Base-by-base conservation (phyloP, 1,284 basidiomycete genomes). In the Marasmius tenuissimus region DNA sequence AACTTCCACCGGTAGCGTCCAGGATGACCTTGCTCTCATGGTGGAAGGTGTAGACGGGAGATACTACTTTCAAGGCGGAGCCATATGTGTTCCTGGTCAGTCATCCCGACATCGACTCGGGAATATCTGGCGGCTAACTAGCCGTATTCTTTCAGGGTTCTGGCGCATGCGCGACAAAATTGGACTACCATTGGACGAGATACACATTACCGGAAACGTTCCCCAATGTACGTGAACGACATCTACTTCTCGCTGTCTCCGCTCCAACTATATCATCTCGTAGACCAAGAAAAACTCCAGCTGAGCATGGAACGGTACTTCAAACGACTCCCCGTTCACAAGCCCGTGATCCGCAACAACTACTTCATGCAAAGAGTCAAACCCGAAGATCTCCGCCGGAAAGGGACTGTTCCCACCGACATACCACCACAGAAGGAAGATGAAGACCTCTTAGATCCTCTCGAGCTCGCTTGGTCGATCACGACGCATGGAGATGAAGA, bases 91-190 rank as follows among this genome's bases (percentile, higher is more conserved):
- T 11, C 79, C 89, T 64, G 88, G 89, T 84, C 58, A 64, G 75
- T 64, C 11, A 48, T 35, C 20, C 34, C 45, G 1, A 22, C 12
- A 33, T 20, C 27, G 16, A 3, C 33, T 10, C 35, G 3, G n/a
- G n/a, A n/a, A 16, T 5, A 34, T 5, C 33, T 22, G 18, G 58
- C 53, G n/a, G 60, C 37, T 11, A n/a, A 57, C 37, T 27, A 61
- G 54, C 63, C 38, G 54, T 45, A 50, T 35, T 61, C 48, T 16
- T 18, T 57, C 66, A 91, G 90, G 92, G 8, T 88, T 85, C 65
- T 94, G 92, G 92, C 79, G 91, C 22, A 79, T 93, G 72, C 70
- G 82, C 61, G 91, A 93, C 73, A 93, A 93, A 74, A 83, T 92
- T 60, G 91, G 91, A 9, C 75, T 87, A 69, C 78, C 86, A 4